Evolutionary conservation across 2,329 filamentous ascomycete species (phyloP).

Genomic region (Sporothrix pallida): DNA sequence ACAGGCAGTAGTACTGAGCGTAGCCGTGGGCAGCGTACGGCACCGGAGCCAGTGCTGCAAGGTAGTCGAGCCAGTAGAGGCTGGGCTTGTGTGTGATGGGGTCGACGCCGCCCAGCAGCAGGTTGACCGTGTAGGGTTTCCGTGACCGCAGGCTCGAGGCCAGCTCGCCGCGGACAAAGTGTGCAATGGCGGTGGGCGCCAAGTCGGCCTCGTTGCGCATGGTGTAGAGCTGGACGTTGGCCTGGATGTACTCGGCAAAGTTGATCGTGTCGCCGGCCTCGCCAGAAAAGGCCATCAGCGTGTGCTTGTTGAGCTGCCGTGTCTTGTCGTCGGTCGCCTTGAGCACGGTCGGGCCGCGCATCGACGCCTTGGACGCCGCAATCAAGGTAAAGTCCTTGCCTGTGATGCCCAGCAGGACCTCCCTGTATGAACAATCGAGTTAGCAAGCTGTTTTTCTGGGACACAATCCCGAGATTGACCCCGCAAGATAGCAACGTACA

Average conservation of each 20-base stretch:
- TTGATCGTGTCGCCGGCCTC: slow-evolving; percentile 97
- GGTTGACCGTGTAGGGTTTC: slow-evolving; percentile 96
- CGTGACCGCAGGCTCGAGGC: slow-evolving; percentile 87
- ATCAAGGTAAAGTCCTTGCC: slow-evolving; percentile 99
- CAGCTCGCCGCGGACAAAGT: slow-evolving; percentile 93
- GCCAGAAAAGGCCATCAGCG: slow-evolving; percentile 91
- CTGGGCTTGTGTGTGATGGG: slow-evolving; percentile 88
- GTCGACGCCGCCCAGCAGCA: slow-evolving; percentile 92
- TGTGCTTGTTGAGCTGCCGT: slow-evolving; percentile 87
- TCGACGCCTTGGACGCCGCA: slow-evolving; percentile 95
- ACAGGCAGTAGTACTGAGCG: slow-evolving; percentile 99
- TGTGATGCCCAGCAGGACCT: slow-evolving; percentile 96
- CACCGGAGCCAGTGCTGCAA: slow-evolving; percentile 83
- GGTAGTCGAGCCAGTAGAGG: slow-evolving; percentile 97
- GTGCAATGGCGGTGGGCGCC: slow-evolving; percentile 83
- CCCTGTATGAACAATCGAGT: slow-evolving; percentile 61
- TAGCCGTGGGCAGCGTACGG: slow-evolving; percentile 98
- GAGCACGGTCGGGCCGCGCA: slow-evolving; percentile 95
- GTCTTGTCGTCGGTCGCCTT: slow-evolving; percentile 98
- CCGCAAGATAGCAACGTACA: not conserved
- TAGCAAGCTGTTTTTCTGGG: not conserved
- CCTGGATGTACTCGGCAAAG: slow-evolving; percentile 99
- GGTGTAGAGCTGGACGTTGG: slow-evolving; percentile 95
- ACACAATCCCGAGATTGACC: not conserved
- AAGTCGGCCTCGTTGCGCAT: slow-evolving; percentile 97